Evolutionary conservation across 225 moss, liverwort and hornwort genomes (phyloP).

Genomic region (Physcomitrellopsis africana): DNA sequence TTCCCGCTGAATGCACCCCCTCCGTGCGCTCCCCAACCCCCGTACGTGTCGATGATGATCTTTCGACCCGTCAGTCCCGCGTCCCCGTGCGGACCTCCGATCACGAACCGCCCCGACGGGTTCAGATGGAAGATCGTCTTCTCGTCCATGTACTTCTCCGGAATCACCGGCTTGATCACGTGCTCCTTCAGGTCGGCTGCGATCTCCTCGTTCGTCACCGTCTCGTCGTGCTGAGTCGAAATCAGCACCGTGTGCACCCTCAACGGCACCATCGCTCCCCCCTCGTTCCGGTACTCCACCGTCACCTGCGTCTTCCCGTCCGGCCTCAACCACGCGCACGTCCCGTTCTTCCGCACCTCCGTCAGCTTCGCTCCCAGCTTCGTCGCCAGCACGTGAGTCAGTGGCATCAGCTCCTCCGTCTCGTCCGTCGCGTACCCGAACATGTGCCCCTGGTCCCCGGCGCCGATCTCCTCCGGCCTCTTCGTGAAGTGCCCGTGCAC

Average conservation of each 20-base stretch:
- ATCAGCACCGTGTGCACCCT: slow-evolving; percentile 69
- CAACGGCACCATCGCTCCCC: slow-evolving; percentile 68
- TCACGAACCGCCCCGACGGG: slow-evolving; percentile 67
- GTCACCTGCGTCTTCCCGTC: slow-evolving; percentile 77
- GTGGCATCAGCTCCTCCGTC: slow-evolving; percentile 71
- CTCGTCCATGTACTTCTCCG: slow-evolving; percentile 64
- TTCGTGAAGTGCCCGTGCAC: too few species aligned
- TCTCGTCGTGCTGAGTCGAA: slow-evolving; percentile 79
- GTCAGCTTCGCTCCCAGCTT: slow-evolving; percentile 57
- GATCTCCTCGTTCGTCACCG: slow-evolving; percentile 69
- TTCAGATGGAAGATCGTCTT: slow-evolving; percentile 77
- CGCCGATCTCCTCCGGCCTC: too few species aligned
- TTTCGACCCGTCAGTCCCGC: slow-evolving; percentile 77
- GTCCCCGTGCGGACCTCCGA: slow-evolving; percentile 73
- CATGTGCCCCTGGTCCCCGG: too few species aligned
- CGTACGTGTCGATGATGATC: slow-evolving; percentile 76
- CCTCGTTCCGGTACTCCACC: slow-evolving; percentile 64
- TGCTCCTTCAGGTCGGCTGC: slow-evolving; percentile 59
- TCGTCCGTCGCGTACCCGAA: slow-evolving; percentile 79
- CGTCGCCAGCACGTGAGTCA: slow-evolving; percentile 66
- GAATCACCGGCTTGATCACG: slow-evolving; percentile 69
- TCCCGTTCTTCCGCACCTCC: slow-evolving; percentile 58
- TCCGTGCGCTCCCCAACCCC: slow-evolving; percentile 83
- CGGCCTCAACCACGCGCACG: slow-evolving; percentile 71
- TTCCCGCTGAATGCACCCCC: slow-evolving; percentile 80